A percentile compares a stretch with the other conserved stretches of the same genome.
phyloP scores from a whole-genome alignment of 768 basidiomycete species.

The Phlebiopsis gigantea region DNA sequence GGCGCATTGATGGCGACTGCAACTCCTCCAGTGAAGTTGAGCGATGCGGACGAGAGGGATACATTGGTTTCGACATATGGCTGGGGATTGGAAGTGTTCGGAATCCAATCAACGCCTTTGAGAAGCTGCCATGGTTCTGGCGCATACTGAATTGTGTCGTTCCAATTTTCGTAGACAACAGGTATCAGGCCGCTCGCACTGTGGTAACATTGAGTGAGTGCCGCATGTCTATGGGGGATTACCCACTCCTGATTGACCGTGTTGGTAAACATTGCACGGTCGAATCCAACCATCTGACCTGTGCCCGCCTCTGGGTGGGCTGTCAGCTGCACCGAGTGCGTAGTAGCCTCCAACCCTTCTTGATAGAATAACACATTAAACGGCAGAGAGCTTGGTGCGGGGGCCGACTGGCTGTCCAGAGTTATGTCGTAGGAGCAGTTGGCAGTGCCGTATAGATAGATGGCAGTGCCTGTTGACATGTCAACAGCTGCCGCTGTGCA shows the following conservation, averaged over 20 bases:
- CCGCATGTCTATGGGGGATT: background rate
- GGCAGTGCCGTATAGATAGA: constrained; percentile 50
- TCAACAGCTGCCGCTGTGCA: background rate
- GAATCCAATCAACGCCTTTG: constrained; percentile 15
- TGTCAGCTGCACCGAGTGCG: constrained; percentile 55
- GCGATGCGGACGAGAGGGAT: constrained; percentile 36
- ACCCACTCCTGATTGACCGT: constrained; percentile 14
- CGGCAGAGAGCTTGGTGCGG: constrained; percentile 14
- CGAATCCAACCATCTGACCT: constrained; percentile 42
- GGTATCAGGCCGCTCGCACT: background rate
- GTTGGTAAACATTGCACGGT: constrained; percentile 45
- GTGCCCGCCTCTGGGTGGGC: constrained; percentile 21
- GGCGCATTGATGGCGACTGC: constrained; percentile 10
- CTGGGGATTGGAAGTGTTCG: constrained; percentile 14
- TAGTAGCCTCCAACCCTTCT: constrained; percentile 36
- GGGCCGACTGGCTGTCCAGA: constrained; percentile 38
- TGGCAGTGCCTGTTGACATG: constrained; percentile 49
- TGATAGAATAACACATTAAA: constrained; percentile 39
- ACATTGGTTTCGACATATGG: constrained; percentile 26
- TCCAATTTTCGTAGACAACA: constrained; percentile 31
- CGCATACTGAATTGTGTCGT: constrained; percentile 37
- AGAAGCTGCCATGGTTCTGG: constrained; percentile 40
- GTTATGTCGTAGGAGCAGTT: constrained; percentile 37
- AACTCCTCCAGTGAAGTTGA: constrained; percentile 39
- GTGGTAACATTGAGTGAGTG: background rate